phyloP scores from a whole-genome alignment of 306 rosid genomes.

The Erythrophleum fordii region DNA sequence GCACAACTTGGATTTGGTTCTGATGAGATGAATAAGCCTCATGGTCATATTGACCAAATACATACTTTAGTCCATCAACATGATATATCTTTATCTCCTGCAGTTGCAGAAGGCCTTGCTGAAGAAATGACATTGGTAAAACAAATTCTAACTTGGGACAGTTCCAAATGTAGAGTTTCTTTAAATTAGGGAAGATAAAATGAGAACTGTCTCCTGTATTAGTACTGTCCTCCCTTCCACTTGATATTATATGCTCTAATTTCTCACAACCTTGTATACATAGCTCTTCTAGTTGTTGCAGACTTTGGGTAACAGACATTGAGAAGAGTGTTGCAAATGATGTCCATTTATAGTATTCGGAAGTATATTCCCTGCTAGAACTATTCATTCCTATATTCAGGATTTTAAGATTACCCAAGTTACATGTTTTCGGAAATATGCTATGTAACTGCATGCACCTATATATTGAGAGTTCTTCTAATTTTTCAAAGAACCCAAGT shows the following conservation, averaged over 20 bases:
- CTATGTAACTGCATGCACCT: neutral
- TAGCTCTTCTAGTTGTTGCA: conserved; percentile 3
- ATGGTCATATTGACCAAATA: neutral
- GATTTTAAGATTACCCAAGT: conserved; percentile 5
- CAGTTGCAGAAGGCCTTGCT: neutral
- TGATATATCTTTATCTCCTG: neutral
- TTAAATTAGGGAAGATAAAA: neutral
- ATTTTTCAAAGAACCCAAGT: conserved; percentile 1
- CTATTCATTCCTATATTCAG: neutral
- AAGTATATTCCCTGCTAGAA: no score
- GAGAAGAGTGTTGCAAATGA: conserved; percentile 4
- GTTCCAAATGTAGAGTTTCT: neutral
- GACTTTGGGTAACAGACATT: neutral
- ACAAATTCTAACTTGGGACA: neutral
- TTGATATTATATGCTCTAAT: conserved; percentile 14
- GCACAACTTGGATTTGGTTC: neutral
- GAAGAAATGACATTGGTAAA: neutral
- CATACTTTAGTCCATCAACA: neutral
- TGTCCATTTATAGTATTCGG: neutral
- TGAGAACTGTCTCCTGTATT: neutral
- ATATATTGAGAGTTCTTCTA: neutral
- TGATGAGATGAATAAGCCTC: neutral
- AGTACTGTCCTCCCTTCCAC: neutral
- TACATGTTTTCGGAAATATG: neutral
- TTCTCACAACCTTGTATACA: neutral